Percentiles rank a stretch among this genome's conserved stretches.
These are phyloP conservation scores for Trifolium repens DNA, from an alignment of 306 rosid species.

Conservation along the genomic window DNA sequence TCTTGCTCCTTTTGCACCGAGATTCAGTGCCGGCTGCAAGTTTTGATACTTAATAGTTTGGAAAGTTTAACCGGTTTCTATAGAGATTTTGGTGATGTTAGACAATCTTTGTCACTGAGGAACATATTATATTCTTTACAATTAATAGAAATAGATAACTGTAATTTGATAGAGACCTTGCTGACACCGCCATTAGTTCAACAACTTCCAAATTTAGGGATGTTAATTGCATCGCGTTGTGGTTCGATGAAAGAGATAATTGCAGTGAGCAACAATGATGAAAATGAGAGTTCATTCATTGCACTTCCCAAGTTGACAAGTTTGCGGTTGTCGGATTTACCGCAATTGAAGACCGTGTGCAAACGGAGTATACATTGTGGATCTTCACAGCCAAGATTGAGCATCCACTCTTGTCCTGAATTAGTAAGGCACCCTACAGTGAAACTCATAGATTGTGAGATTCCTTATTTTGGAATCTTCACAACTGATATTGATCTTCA, in stretches of 20 bases:
- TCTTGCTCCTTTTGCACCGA: conserved; percentile 4
- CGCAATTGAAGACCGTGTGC: conserved; percentile 4
- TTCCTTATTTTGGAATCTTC: no score
- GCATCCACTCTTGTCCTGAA: background rate
- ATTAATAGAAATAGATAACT: background rate
- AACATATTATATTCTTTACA: conserved; percentile 16
- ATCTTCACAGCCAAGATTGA: background rate
- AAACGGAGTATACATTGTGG: background rate
- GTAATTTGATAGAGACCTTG: conserved; percentile 27
- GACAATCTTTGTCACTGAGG: background rate
- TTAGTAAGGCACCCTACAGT: background rate
- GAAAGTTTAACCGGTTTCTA: background rate
- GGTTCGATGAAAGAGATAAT: conserved; percentile 24
- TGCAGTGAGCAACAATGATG: background rate
- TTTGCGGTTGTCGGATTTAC: rapidly evolving
- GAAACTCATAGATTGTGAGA: no score
- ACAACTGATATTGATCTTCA: no score
- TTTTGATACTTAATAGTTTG: background rate
- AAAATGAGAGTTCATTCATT: background rate
- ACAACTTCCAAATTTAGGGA: conserved; percentile 15
- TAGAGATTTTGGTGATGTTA: background rate
- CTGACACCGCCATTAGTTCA: background rate
- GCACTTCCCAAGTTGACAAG: background rate
- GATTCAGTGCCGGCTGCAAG: background rate
- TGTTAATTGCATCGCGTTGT: rapidly evolving